Conservation (phyloP, 2,329 filamentous ascomycete genomes). For the Chaetomiaceae sp. region DNA sequence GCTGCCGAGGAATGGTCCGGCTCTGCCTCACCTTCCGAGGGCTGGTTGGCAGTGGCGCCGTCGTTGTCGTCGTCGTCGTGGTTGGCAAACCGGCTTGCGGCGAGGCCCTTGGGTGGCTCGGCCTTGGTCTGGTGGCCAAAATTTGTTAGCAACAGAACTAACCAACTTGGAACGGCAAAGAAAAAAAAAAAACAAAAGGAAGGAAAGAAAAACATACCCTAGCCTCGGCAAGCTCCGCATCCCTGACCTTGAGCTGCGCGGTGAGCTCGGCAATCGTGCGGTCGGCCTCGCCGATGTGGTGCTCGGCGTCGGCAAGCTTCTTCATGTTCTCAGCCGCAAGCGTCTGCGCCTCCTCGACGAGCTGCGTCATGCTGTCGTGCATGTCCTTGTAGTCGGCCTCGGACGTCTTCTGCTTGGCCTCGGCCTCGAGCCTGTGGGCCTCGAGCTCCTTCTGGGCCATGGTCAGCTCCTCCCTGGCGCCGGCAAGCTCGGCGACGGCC, state of each 20-base stretch:
- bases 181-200: too few species aligned
- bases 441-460: slow-evolving; percentile 50
- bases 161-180: too few species aligned
- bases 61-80: slow-evolving; percentile 31
- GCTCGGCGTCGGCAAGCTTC: slow-evolving; percentile 39
- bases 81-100: slow-evolving; percentile 49
- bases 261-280: slow-evolving; percentile 46
- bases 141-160: too few species aligned
- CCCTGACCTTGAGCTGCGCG: slow-evolving; percentile 57
- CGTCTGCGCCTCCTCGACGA: slow-evolving; percentile 54
- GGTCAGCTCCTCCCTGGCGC: slow-evolving; percentile 41
- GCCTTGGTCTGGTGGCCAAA: slow-evolving; percentile 48
- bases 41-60: slow-evolving; percentile 31
- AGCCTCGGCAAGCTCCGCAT: slow-evolving; percentile 58
- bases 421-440: slow-evolving; percentile 46
- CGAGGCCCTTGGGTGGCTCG: slow-evolving; percentile 45
- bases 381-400: slow-evolving; percentile 58
- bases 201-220: slow-evolving; percentile 44
- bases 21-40: slow-evolving; percentile 56
- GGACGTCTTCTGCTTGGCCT: slow-evolving; percentile 50
- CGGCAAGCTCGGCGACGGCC: slow-evolving; percentile 34
- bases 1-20: slow-evolving; percentile 59
- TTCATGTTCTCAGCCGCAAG: slow-evolving; percentile 37
- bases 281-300: slow-evolving; percentile 44
- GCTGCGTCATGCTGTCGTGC: slow-evolving; percentile 56